phyloP scores from a whole-genome alignment of 2,329 filamentous ascomycete species.

The Chrysosporium queenslandicum region DNA sequence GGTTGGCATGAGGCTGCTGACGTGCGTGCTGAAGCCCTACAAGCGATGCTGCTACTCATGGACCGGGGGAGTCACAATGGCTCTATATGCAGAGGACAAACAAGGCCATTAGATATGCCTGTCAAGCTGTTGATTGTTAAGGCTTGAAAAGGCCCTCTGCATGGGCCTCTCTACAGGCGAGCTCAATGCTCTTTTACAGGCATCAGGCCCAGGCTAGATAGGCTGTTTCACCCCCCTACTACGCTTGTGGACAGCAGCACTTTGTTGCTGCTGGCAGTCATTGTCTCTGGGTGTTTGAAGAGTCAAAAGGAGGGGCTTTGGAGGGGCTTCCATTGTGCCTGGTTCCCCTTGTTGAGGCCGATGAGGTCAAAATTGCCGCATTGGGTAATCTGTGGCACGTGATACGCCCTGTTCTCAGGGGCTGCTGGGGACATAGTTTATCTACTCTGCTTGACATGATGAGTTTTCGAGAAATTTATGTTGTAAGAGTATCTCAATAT shows the following conservation, averaged over 20 bases:
- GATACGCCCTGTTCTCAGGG: neutral
- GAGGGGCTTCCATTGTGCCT: neutral
- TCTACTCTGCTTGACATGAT: no score
- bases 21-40: no score
- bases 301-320: neutral
- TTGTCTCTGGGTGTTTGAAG: neutral
- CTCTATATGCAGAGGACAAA: neutral
- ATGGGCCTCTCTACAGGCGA: neutral
- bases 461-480: no score
- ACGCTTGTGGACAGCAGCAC: neutral
- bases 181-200: neutral
- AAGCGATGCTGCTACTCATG: no score
- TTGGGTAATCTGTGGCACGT: neutral
- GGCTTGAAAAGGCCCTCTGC: neutral
- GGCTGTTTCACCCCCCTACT: neutral
- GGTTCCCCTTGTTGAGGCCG: neutral
- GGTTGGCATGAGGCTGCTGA: no score
- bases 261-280: neutral
- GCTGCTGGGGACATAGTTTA: no score
- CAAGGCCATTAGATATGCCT: neutral
- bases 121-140: no score
- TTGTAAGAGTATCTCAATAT: no score
- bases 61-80: neutral
- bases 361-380: slow-evolving; percentile 2
- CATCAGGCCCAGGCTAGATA: neutral